These are phyloP conservation scores for Cutaneotrichosporon cutaneum DNA, from an alignment of 1,284 basidiomycete species.

Conservation along the genomic window DNA sequence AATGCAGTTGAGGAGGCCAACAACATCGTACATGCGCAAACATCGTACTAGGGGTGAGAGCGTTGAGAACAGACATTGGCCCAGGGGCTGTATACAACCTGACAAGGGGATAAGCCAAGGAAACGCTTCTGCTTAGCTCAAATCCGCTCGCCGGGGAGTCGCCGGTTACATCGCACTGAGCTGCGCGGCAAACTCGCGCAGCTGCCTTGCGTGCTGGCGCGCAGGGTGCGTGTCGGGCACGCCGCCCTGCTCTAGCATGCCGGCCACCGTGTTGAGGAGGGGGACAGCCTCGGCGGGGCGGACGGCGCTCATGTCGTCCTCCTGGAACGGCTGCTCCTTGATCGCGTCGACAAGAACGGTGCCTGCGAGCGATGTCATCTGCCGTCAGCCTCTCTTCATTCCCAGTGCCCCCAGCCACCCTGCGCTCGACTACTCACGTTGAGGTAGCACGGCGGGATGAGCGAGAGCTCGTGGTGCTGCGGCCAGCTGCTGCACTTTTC, in stretches of 20 bases:
- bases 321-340: conserved; percentile 17
- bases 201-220: conserved; percentile 24
- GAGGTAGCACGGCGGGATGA: conserved; percentile 38
- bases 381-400: conserved; percentile 2
- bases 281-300: conserved; percentile 23
- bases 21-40: too few species aligned
- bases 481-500: conserved; percentile 35
- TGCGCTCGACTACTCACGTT: conserved; percentile 21
- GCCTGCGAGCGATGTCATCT: conserved; percentile 31
- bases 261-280: conserved; percentile 29
- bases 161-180: too few species aligned
- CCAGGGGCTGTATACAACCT: too few species aligned
- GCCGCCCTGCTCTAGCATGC: conserved; percentile 31
- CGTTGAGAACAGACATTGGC: too few species aligned
- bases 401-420: background rate
- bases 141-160: too few species aligned
- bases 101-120: too few species aligned
- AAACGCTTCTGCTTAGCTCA: too few species aligned
- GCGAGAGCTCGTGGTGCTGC: conserved; percentile 25
- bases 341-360: conserved; percentile 24
- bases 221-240: conserved; percentile 31
- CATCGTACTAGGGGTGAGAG: too few species aligned
- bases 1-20: too few species aligned
- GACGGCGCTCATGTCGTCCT: conserved; percentile 15
- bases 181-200: conserved; percentile 27